phyloP scores from a whole-genome alignment of 106 monocot species.

The Hemerocallis citrina region DNA sequence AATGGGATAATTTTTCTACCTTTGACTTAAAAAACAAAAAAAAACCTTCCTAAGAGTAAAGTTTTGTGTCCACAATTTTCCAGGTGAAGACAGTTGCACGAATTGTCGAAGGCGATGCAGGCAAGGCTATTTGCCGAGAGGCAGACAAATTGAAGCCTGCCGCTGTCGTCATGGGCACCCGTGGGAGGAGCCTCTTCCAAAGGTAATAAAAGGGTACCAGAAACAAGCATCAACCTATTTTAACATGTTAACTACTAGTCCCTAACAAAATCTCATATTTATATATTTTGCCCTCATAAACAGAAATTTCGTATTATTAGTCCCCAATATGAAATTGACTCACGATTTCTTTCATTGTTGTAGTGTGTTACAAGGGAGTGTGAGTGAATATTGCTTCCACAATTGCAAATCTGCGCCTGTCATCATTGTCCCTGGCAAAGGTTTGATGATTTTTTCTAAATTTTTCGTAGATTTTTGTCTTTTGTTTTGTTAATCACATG shows the following conservation, averaged over 20 bases:
- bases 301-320: no score
- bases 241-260: no score
- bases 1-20: no score
- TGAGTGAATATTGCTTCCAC: slow-evolving; percentile 70
- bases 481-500: not conserved
- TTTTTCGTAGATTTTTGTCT: not conserved
- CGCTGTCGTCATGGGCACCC: slow-evolving; percentile 81
- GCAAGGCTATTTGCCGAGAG: slow-evolving; percentile 74
- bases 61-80: no score
- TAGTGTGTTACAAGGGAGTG: slow-evolving; percentile 71
- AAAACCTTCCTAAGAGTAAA: no score
- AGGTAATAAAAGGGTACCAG: slow-evolving; percentile 26
- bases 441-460: no score
- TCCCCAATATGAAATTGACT: no score
- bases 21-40: no score
- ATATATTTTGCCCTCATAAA: not conserved
- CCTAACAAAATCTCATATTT: not conserved
- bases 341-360: not conserved
- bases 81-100: slow-evolving; percentile 58
- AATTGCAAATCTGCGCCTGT: slow-evolving; percentile 67
- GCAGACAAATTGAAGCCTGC: slow-evolving; percentile 70
- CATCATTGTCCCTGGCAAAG: slow-evolving; percentile 58
- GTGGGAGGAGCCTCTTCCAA: slow-evolving; percentile 57
- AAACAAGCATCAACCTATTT: no score
- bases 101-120: slow-evolving; percentile 83